Percentiles rank a stretch among this genome's conserved stretches.
phyloP scores from a whole-genome alignment of 495 filamentous ascomycete genomes.

The Podospora anserina region DNA sequence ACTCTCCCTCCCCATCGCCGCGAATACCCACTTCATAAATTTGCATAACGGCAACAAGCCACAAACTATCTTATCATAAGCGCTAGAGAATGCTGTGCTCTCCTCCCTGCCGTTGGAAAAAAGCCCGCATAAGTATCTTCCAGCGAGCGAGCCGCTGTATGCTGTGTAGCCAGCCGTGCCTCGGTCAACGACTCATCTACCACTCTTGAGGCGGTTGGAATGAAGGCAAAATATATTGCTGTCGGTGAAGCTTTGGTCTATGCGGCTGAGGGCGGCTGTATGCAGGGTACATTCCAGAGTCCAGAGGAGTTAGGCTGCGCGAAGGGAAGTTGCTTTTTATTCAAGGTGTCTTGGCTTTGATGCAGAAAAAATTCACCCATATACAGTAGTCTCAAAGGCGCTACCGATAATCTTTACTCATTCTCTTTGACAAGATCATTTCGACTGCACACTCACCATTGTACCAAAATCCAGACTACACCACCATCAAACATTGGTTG shows the following conservation, averaged over 20 bases:
- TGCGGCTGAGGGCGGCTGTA: too few species aligned
- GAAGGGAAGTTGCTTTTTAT: too few species aligned
- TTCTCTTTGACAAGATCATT: too few species aligned
- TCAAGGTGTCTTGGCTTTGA: too few species aligned
- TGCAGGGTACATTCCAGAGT: too few species aligned
- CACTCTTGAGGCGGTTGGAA: neutral
- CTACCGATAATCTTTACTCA: too few species aligned
- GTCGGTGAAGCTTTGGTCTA: neutral
- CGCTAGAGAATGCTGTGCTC: constrained; percentile 3
- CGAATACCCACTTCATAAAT: neutral
- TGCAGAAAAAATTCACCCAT: neutral
- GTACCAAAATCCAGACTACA: neutral
- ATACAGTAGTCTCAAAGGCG: neutral
- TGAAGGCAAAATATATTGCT: neutral
- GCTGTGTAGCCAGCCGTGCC: neutral
- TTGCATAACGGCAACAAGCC: neutral
- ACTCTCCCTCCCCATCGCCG: neutral
- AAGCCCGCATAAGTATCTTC: neutral
- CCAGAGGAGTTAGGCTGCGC: too few species aligned
- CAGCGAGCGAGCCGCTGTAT: neutral
- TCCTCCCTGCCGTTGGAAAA: neutral
- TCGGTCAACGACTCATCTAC: neutral
- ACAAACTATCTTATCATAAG: neutral
- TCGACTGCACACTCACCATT: neutral
- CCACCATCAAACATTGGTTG: neutral